phyloP scores from a whole-genome alignment of 345 rosid species.

The Eucalyptus curtisii region DNA sequence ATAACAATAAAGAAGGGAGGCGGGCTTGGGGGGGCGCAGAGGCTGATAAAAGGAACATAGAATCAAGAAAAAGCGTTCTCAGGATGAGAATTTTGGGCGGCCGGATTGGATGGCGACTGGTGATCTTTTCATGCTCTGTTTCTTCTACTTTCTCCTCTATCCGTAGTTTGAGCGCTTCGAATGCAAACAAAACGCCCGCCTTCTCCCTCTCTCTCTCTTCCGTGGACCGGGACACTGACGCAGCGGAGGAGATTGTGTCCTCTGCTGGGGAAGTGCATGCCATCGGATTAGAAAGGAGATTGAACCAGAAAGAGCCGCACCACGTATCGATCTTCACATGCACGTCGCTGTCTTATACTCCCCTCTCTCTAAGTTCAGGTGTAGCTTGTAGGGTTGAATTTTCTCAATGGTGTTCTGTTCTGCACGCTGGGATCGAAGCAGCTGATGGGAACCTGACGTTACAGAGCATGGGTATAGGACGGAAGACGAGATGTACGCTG shows the following conservation, averaged over 20 bases:
- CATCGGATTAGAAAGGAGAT: not conserved
- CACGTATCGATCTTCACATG: not conserved
- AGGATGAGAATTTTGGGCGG: not conserved
- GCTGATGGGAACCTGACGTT: not conserved
- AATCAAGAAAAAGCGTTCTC: not conserved
- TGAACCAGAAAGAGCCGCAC: not conserved
- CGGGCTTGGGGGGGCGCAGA: too few relatives aligned
- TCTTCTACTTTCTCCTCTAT: not conserved
- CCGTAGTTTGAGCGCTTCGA: not conserved
- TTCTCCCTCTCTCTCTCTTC: not conserved
- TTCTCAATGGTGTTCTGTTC: not conserved
- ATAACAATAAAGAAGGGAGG: not conserved
- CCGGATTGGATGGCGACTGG: not conserved
- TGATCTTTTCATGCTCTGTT: not conserved
- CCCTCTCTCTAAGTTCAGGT: not conserved
- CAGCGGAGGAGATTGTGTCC: not conserved
- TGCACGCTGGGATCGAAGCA: not conserved
- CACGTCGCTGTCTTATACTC: not conserved
- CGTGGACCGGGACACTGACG: not conserved
- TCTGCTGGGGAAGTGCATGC: not conserved
- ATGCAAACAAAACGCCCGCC: not conserved
- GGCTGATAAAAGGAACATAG: not conserved
- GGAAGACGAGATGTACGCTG: not conserved
- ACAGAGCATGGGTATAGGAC: not conserved
- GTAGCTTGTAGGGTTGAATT: not conserved